Percentiles rank a stretch among this genome's conserved stretches.
Conservation (phyloP, 768 basidiomycete genomes). For the Suillus luteus region DNA sequence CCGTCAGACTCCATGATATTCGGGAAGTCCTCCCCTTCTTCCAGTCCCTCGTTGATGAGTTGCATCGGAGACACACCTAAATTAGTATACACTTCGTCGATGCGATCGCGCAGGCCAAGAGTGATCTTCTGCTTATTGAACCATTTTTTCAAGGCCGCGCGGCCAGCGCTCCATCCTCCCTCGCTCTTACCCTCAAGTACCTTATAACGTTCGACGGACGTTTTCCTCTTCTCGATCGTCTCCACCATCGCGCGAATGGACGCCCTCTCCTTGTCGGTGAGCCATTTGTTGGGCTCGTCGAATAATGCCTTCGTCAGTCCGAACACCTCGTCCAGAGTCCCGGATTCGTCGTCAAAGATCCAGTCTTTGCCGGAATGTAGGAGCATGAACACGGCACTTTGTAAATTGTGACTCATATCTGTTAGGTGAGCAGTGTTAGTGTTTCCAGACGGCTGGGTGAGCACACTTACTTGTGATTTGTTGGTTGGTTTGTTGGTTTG, state of each 20-base stretch:
- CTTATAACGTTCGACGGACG: background rate
- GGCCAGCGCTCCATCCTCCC: background rate
- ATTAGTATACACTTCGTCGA: background rate
- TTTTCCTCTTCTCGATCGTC: background rate
- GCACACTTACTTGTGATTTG: too few species aligned
- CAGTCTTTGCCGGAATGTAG: background rate
- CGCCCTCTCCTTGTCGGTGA: background rate
- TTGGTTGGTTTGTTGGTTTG: background rate
- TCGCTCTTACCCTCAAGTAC: background rate
- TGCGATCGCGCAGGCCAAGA: background rate
- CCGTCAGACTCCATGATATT: too few species aligned
- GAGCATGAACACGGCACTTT: background rate
- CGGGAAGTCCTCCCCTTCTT: too few species aligned
- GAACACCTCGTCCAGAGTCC: background rate
- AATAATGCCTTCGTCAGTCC: background rate
- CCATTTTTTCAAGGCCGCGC: background rate
- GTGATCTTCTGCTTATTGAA: background rate
- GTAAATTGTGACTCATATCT: background rate
- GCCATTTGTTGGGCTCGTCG: background rate
- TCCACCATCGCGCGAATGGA: background rate
- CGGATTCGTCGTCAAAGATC: background rate
- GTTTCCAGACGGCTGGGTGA: background rate
- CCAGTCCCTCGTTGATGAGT: background rate
- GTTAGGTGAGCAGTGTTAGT: background rate
- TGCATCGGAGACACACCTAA: background rate